phyloP scores from a whole-genome alignment of 768 basidiomycete genomes.

The Paxillus involutus region DNA sequence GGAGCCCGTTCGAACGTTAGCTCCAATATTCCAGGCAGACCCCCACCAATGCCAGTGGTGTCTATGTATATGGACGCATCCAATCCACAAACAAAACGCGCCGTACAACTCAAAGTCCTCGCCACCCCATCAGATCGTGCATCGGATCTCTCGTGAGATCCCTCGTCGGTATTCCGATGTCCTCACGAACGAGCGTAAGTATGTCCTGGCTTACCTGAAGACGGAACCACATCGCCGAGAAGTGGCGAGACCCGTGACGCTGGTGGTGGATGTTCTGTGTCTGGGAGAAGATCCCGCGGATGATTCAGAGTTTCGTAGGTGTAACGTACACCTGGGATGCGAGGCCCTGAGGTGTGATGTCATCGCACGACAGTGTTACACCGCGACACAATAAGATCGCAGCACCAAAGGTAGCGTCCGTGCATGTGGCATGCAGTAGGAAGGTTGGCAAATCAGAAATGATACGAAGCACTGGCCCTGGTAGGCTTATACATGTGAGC shows the following conservation, averaged over 20 bases:
- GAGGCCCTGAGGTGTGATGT: neutral
- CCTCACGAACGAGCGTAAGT: slow-evolving; percentile 26
- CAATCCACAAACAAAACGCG: too few species aligned
- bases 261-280: slow-evolving; percentile 23
- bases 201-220: slow-evolving; percentile 5
- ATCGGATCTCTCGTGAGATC: slow-evolving; percentile 69
- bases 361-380: too few species aligned
- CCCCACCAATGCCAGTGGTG: slow-evolving; percentile 3
- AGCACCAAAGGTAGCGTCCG: too few species aligned
- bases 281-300: slow-evolving; percentile 57
- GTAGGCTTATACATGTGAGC: too few species aligned
- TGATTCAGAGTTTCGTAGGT: slow-evolving; percentile 53
- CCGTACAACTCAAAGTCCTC: slow-evolving; percentile 12
- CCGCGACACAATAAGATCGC: too few species aligned
- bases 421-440: too few species aligned
- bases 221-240: slow-evolving; percentile 20
- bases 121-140: too few species aligned
- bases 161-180: slow-evolving; percentile 42
- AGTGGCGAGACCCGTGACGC: slow-evolving; percentile 27
- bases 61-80: too few species aligned
- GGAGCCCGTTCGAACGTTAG: slow-evolving; percentile 47
- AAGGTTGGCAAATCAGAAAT: too few species aligned
- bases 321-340: slow-evolving; percentile 37
- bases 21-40: slow-evolving; percentile 19
- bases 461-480: too few species aligned